These are phyloP conservation scores for Amphicarpaea edgeworthii DNA, from an alignment of 306 rosid genomes.

Conservation along the genomic window DNA sequence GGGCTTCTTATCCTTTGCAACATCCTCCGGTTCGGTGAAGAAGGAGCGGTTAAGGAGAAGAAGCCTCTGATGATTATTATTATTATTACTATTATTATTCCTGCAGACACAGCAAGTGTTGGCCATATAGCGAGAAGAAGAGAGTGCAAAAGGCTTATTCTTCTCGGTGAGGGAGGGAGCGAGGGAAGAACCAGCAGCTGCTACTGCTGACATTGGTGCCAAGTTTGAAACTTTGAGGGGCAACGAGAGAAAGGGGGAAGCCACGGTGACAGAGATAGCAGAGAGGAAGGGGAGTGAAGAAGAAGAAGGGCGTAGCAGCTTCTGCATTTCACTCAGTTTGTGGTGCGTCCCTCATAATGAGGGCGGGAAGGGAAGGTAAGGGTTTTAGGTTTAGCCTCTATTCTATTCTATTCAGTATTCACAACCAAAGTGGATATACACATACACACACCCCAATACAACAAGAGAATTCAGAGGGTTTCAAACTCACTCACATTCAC, in stretches of 20 bases:
- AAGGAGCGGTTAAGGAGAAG: constrained; percentile 30
- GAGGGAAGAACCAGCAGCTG: neutral
- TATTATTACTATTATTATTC: too few species aligned
- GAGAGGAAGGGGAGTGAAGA: neutral
- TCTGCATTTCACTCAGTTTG: constrained; percentile 11
- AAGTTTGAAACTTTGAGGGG: neutral
- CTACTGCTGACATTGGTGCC: neutral
- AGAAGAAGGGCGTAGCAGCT: neutral
- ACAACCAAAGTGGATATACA: too few species aligned
- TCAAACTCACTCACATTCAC: too few species aligned
- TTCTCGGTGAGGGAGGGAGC: neutral
- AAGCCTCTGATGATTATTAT: too few species aligned
- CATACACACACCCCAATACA: too few species aligned
- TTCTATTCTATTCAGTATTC: too few species aligned
- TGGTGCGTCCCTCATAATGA: too few species aligned
- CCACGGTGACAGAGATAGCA: neutral
- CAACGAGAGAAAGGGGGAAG: neutral
- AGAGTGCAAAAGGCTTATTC: neutral
- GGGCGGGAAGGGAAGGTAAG: too few species aligned
- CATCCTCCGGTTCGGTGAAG: constrained; percentile 23
- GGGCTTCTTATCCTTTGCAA: neutral
- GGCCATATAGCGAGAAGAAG: neutral
- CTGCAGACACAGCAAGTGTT: neutral
- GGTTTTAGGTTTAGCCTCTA: too few species aligned
- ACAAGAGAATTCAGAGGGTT: too few species aligned